Percentiles rank a stretch among this genome's conserved stretches.
Evolutionary conservation across 768 basidiomycete species (phyloP).

Genomic region (Boletus coccyginus): DNA sequence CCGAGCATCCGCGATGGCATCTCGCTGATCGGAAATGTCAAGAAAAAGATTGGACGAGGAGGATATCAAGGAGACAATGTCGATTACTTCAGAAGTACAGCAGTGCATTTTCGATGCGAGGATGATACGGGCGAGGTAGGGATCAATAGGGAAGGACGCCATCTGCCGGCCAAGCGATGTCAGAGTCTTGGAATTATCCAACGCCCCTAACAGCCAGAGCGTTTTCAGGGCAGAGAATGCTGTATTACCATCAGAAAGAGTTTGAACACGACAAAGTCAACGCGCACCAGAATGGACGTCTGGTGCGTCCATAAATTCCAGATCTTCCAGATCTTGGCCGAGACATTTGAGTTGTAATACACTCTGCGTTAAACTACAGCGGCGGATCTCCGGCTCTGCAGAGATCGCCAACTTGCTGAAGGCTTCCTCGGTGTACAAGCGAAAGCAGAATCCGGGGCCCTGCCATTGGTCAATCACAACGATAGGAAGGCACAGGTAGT

Average conservation of each 20-base stretch:
- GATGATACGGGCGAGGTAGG: constrained; percentile 72
- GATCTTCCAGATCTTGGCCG: constrained; percentile 71
- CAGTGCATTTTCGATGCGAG: constrained; percentile 71
- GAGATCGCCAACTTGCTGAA: constrained; percentile 65
- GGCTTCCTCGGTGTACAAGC: constrained; percentile 84
- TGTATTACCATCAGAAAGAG: constrained; percentile 23
- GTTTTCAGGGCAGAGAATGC: constrained; percentile 64
- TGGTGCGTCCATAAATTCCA: constrained; percentile 90
- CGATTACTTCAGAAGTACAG: constrained; percentile 77
- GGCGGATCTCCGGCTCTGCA: constrained; percentile 85
- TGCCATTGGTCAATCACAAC: constrained; percentile 26
- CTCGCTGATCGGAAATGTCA: constrained; percentile 73
- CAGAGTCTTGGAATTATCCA: constrained; percentile 61
- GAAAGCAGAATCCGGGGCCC: constrained; percentile 85
- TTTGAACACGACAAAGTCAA: too few species aligned
- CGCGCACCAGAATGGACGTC: constrained; percentile 70
- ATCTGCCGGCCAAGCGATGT: constrained; percentile 79
- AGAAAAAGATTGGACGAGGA: constrained; percentile 79
- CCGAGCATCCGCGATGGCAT: constrained; percentile 65
- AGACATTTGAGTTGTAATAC: constrained; percentile 85
- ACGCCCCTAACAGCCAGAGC: constrained; percentile 77
- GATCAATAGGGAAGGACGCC: constrained; percentile 92
- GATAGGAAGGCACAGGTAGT: not conserved
- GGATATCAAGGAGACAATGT: constrained; percentile 82
- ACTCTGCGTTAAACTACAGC: constrained; percentile 80